Conservation (phyloP, 352 stramenopile genomes). For the Globisporangium acanthophoron region DNA sequence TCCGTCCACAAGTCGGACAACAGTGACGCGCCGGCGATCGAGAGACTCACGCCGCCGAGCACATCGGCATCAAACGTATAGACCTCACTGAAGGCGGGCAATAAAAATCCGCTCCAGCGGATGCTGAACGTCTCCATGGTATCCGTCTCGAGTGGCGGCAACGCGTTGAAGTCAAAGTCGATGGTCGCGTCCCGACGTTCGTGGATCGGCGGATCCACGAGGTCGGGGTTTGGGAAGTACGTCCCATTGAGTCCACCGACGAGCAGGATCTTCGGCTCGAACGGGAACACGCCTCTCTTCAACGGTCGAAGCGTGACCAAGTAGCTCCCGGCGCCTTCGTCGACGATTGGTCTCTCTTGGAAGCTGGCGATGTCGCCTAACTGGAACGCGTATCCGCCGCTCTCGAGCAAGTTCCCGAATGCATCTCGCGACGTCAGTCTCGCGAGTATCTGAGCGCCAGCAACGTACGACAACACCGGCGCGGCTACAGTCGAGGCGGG, state of each 20-base stretch:
- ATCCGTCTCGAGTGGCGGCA: constrained; percentile 24
- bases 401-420: constrained; percentile 45
- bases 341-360: constrained; percentile 18
- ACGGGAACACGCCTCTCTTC: constrained; percentile 19
- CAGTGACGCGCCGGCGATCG: constrained; percentile 13
- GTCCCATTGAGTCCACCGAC: constrained; percentile 49
- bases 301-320: constrained; percentile 25
- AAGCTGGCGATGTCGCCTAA: constrained; percentile 19
- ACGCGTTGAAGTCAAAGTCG: constrained; percentile 44
- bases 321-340: constrained; percentile 37
- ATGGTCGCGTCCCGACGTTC: constrained; percentile 31
- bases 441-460: constrained; percentile 28
- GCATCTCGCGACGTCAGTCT: constrained; percentile 41
- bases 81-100: constrained; percentile 41
- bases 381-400: constrained; percentile 42
- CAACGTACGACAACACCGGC: constrained; percentile 21
- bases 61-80: constrained; percentile 48
- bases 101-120: constrained; percentile 45
- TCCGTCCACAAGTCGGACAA: constrained; percentile 18
- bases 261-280: constrained; percentile 45
- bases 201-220: constrained; percentile 20
- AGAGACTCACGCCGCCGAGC: constrained; percentile 26
- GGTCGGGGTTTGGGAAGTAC: constrained; percentile 32
- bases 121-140: constrained; percentile 50
- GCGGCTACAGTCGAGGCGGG: constrained; percentile 17